phyloP scores from a whole-genome alignment of 352 stramenopile genomes.

The Blastocystis sp. region DNA sequence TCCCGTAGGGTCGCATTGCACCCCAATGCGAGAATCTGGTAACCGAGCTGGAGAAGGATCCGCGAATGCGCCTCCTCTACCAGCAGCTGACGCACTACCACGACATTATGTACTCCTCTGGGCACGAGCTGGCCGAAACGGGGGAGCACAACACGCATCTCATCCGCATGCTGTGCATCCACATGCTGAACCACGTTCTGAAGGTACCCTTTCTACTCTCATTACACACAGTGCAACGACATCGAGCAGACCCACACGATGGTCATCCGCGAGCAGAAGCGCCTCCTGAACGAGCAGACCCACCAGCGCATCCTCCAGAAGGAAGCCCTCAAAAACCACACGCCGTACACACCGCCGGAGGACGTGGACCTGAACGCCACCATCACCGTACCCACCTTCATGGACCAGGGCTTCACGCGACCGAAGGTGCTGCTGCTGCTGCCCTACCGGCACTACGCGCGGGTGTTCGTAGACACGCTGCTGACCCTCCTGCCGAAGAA shows the following conservation, averaged over 20 bases:
- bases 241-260: conserved; percentile 34
- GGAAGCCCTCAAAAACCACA: conserved; percentile 14
- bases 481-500: conserved; percentile 45
- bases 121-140: conserved; percentile 3
- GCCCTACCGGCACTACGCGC: conserved; percentile 49
- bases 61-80: background rate
- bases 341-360: background rate
- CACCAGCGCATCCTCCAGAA: conserved; percentile 58
- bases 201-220: background rate
- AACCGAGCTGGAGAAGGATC: background rate
- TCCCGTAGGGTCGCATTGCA: background rate
- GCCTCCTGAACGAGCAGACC: conserved; percentile 62
- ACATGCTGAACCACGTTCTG: conserved; percentile 62
- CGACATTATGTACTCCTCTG: conserved; percentile 47
- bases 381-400: conserved; percentile 38
- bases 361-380: conserved; percentile 35
- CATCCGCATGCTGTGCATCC: conserved; percentile 30
- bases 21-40: background rate
- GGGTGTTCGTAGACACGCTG: conserved; percentile 36
- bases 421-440: conserved; percentile 61
- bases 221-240: background rate
- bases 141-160: conserved; percentile 31
- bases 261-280: conserved; percentile 27
- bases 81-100: conserved; percentile 49
- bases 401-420: conserved; percentile 69